Evolutionary conservation across 1,139 yeast species (phyloP).

Genomic region (Sugiyamaella castrensis): DNA sequence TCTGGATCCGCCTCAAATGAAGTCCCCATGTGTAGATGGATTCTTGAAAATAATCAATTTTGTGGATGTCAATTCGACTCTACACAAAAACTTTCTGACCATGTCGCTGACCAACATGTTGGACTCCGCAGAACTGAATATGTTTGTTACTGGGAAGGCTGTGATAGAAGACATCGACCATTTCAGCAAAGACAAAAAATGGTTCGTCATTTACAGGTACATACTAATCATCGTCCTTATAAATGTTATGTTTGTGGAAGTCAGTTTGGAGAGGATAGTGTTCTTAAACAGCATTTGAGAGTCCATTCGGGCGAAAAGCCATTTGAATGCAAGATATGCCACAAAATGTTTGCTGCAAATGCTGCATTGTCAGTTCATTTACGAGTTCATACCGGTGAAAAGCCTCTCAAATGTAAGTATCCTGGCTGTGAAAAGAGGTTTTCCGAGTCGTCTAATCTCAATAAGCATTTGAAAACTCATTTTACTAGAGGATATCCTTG

Average conservation of each 20-base stretch:
- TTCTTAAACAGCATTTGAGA: constrained; percentile 73
- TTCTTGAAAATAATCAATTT: constrained; percentile 39
- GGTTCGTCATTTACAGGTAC: constrained; percentile 80
- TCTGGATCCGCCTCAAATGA: neutral
- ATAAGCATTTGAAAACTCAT: constrained; percentile 59
- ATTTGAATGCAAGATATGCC: constrained; percentile 73
- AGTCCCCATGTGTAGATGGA: constrained; percentile 45
- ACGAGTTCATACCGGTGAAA: constrained; percentile 88
- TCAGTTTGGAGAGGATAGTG: constrained; percentile 63
- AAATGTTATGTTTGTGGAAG: constrained; percentile 66
- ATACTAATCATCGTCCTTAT: constrained; percentile 79
- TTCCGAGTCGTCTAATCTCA: constrained; percentile 82
- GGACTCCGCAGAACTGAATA: constrained; percentile 72
- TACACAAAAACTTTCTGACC: constrained; percentile 65
- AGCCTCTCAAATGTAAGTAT: constrained; percentile 75
- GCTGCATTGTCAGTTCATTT: constrained; percentile 61
- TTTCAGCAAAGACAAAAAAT: constrained; percentile 85
- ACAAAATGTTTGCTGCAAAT: constrained; percentile 65
- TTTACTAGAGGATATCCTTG: constrained; percentile 9
- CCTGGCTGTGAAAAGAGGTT: constrained; percentile 82
- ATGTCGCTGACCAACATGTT: constrained; percentile 63
- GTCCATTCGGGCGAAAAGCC: constrained; percentile 89
- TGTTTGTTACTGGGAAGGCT: constrained; percentile 73
- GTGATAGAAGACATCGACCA: constrained; percentile 57
- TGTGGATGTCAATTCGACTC: constrained; percentile 52